These are phyloP conservation scores for Diaporthe sp. DNA, from an alignment of 2,329 filamentous ascomycete genomes.

Conservation along the genomic window DNA sequence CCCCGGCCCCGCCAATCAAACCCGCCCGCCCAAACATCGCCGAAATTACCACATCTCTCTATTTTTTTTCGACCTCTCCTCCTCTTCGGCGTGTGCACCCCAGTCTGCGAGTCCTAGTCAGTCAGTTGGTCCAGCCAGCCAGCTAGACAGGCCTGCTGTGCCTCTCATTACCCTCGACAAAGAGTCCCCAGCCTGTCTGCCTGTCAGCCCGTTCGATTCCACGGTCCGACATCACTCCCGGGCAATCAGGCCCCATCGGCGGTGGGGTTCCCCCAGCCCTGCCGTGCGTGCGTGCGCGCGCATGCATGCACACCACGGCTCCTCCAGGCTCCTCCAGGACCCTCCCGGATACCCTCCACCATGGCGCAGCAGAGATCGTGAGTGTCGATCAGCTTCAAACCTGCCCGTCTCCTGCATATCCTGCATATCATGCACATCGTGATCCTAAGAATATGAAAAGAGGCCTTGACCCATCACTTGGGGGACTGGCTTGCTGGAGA, in stretches of 20 bases:
- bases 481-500: background rate
- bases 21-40: slow-evolving; percentile 15
- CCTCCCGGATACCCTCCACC: slow-evolving; percentile 18
- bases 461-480: background rate
- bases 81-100: no score
- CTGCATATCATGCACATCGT: slow-evolving; percentile 19
- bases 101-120: background rate
- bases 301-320: slow-evolving; percentile 5
- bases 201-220: slow-evolving; percentile 20
- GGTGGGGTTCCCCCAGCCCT: background rate
- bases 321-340: background rate
- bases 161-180: background rate
- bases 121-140: background rate
- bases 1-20: slow-evolving; percentile 32
- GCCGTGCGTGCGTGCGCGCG: slow-evolving; percentile 14
- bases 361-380: slow-evolving; percentile 22
- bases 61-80: background rate
- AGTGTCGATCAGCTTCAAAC: slow-evolving; percentile 18
- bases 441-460: background rate
- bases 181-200: slow-evolving; percentile 16
- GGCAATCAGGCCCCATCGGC: slow-evolving; percentile 8
- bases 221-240: slow-evolving; percentile 25
- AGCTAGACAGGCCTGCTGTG: no score
- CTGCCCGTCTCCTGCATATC: slow-evolving; percentile 14
- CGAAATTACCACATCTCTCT: slow-evolving; percentile 26